Evolutionary conservation across 116 monocot species (phyloP).

Genomic region (Dioscorea cayenensis): DNA sequence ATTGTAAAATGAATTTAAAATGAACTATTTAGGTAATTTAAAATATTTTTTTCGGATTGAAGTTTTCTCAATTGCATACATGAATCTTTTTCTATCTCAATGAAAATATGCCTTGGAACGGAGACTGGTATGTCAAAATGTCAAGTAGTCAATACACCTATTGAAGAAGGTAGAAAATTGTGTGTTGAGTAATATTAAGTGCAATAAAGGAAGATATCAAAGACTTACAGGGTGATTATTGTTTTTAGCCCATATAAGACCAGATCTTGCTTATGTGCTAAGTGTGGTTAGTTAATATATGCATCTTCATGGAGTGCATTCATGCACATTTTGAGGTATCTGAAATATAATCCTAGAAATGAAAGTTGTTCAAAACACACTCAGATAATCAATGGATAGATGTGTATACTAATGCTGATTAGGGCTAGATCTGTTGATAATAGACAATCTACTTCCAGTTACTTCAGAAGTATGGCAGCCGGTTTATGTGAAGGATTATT

Average conservation of each 20-base stretch:
- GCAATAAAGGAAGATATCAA: slow-evolving; percentile 8
- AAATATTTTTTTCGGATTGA: slow-evolving; percentile 2
- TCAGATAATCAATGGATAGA: neutral
- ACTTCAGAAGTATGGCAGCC: no score
- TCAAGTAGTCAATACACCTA: slow-evolving; percentile 5
- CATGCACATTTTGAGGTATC: slow-evolving; percentile 11
- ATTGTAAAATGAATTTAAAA: slow-evolving; percentile 7
- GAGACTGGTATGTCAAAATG: slow-evolving; percentile 6
- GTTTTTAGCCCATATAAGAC: slow-evolving; percentile 1
- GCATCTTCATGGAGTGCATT: slow-evolving; percentile 3
- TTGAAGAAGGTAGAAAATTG: slow-evolving; percentile 10
- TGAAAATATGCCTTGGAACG: slow-evolving; percentile 11
- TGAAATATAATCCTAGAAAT: slow-evolving; percentile 4
- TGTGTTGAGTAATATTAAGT: slow-evolving; percentile 4
- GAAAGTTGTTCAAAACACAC: slow-evolving; percentile 1
- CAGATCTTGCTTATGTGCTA: slow-evolving; percentile 1
- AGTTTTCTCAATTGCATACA: neutral
- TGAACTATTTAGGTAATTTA: neutral
- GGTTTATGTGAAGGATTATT: no score
- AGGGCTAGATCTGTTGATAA: neutral
- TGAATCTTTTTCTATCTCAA: slow-evolving; percentile 8
- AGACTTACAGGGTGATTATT: slow-evolving; percentile 1
- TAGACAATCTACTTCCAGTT: slow-evolving; percentile 6
- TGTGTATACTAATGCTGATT: slow-evolving; percentile 10
- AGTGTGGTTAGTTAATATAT: neutral